Evolutionary conservation across 169 alveolate species (phyloP), one percentile per base, ranked within the genome.

Genomic region (Cryptosporidium meleagridis): DNA sequence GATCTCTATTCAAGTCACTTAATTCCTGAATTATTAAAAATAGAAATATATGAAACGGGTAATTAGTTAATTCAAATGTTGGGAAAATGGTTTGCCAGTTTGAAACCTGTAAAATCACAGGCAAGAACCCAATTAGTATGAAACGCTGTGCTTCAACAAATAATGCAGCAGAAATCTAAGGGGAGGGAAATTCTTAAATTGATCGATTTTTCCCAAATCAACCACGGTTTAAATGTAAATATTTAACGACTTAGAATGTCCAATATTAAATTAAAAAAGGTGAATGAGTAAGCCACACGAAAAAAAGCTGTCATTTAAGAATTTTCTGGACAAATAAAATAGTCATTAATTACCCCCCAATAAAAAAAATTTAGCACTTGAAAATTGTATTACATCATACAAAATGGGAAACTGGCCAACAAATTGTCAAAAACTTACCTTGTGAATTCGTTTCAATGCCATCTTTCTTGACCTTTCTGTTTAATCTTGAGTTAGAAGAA

Each of bases 1-100:
- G 99, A 92, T 98, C 99, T 85, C 96, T 96, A 71, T 97, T 96
- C 70, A 98, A 95, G 85, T 98, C 99, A 73, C 95, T 94, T 37
- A 98, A 94, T 95, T 98, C 99, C 98, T 98, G 29, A 26, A 58
- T 48, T 48, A 48, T 48, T 12, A 48, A 48, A 16, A 48, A 48
- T 4, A 7, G 6, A 48, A 48, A 9, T 41, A 41, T 41, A 41
- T 48, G 23, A 2, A 26, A 55, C 5, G 8, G 37, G 37, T 55
- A n/a, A 18, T 55, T 2, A 55, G 67, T 55, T 26, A 55, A 55
- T 55, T 55, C n/a, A 48, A 26, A 9, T 26, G 7, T n/a, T 26
- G 5, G 8, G 35, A 9, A 8, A 55, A 10, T 0, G 10, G 21
- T 55, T 26, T 8, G 67, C 67, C 67, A 26, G 67, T 55, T 26